phyloP scores from a whole-genome alignment of 1,284 basidiomycete species.

The Apiotrichum porosum region DNA sequence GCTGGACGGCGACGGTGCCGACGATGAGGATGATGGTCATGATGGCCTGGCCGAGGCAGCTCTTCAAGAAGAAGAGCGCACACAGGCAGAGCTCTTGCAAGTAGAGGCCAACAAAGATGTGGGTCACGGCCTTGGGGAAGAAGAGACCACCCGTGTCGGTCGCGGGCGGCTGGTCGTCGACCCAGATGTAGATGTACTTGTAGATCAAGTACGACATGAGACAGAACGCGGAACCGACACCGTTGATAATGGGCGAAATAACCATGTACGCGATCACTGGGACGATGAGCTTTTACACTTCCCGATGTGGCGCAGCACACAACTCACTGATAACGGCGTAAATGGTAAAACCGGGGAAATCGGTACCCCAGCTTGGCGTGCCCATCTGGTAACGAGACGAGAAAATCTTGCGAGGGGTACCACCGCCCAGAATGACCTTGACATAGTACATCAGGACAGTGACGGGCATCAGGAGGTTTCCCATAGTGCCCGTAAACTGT shows the following conservation, averaged over 20 bases:
- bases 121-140: constrained; percentile 90
- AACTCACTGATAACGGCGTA: constrained; percentile 70
- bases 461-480: constrained; percentile 58
- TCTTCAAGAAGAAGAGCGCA: constrained; percentile 76
- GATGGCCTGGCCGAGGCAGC: constrained; percentile 65
- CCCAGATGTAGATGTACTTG: constrained; percentile 83
- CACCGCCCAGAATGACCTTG: constrained; percentile 55
- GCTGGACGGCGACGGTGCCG: constrained; percentile 69
- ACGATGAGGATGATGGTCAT: constrained; percentile 79
- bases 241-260: constrained; percentile 91
- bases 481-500: constrained; percentile 47
- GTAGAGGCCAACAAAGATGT: constrained; percentile 90
- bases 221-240: constrained; percentile 77
- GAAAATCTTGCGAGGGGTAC: constrained; percentile 51
- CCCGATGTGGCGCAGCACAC: too few relatives aligned
- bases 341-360: constrained; percentile 66
- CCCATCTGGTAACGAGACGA: constrained; percentile 45
- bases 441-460: constrained; percentile 63
- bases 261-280: constrained; percentile 71
- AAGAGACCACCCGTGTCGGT: constrained; percentile 89
- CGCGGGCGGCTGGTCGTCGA: constrained; percentile 64
- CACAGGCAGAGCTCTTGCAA: constrained; percentile 72
- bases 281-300: too few relatives aligned
- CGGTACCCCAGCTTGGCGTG: constrained; percentile 65
- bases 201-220: constrained; percentile 76